These are phyloP conservation scores for Teunomyces stri DNA, from an alignment of 805 yeast genomes.

Conservation along the genomic window DNA sequence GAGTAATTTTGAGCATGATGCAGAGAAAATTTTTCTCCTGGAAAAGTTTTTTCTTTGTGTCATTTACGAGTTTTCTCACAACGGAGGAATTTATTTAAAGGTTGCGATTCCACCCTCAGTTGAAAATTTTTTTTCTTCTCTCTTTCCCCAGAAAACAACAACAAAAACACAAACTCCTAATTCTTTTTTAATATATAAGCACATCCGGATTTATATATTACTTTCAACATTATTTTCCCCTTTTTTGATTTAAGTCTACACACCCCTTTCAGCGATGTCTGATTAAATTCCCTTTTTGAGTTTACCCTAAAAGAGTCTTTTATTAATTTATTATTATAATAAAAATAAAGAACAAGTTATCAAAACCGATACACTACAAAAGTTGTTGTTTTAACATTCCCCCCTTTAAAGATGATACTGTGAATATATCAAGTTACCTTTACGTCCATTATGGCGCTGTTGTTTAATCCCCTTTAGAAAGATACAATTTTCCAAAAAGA, in stretches of 20 bases:
- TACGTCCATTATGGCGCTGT: constrained; percentile 36
- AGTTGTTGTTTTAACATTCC: constrained; percentile 23
- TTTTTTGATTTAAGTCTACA: constrained; percentile 6
- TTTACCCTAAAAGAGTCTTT: constrained; percentile 16
- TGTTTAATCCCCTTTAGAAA: constrained; percentile 11
- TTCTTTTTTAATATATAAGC: neutral
- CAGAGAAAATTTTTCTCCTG: constrained; percentile 6
- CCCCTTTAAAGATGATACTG: constrained; percentile 31
- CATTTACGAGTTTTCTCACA: neutral
- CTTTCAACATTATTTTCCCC: constrained; percentile 1
- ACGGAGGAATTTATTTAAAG: constrained; percentile 8
- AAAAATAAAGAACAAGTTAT: constrained; percentile 12
- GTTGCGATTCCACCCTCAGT: constrained; percentile 2
- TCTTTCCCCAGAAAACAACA: constrained; percentile 10
- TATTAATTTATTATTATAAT: constrained; percentile 15
- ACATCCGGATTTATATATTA: constrained; percentile 1
- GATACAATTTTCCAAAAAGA: constrained; percentile 4
- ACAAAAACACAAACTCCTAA: constrained; percentile 4
- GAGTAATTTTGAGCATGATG: neutral
- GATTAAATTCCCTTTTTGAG: constrained; percentile 27
- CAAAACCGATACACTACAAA: constrained; percentile 15
- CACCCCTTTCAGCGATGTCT: constrained; percentile 27
- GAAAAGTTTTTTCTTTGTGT: constrained; percentile 1
- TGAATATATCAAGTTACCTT: constrained; percentile 17
- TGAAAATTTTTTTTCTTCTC: neutral